Percentiles rank a stretch among this genome's conserved stretches.
These are phyloP conservation scores for Cladosporium sp. DNA, from an alignment of 2,329 filamentous ascomycete genomes.

Conservation along the genomic window DNA sequence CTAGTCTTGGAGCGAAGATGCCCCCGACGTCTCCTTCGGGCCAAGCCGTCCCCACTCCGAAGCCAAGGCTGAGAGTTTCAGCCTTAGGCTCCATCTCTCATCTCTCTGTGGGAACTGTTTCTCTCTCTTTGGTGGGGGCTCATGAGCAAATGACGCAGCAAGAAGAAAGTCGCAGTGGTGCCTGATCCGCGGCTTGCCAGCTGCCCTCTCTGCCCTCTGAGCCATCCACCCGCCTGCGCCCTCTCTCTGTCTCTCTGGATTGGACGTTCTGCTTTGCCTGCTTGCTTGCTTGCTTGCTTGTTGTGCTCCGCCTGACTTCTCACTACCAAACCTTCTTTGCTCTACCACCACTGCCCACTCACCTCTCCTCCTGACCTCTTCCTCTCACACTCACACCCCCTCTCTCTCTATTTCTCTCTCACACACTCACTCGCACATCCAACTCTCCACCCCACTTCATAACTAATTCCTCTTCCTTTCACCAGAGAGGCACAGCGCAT, in stretches of 20 bases:
- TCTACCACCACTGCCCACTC: background rate
- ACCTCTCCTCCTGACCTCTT: background rate
- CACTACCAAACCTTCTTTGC: background rate
- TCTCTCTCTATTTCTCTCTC: too few species aligned
- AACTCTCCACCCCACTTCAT: too few species aligned
- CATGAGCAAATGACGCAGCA: conserved; percentile 6
- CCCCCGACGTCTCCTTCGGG: background rate
- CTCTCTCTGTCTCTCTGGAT: background rate
- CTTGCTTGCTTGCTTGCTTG: conserved; percentile 10
- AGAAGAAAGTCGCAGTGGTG: background rate
- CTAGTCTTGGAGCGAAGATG: too few species aligned
- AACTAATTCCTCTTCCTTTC: background rate
- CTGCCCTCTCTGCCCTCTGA: background rate
- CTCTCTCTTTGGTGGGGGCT: too few species aligned
- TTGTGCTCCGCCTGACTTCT: conserved; percentile 8
- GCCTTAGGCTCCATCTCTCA: too few species aligned
- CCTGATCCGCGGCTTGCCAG: background rate
- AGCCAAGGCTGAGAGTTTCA: too few species aligned
- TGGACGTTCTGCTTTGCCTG: background rate
- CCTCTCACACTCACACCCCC: background rate
- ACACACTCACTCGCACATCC: background rate
- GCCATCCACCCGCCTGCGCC: background rate
- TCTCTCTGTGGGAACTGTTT: too few species aligned
- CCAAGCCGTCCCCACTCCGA: conserved; percentile 8
- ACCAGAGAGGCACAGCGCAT: background rate